A percentile compares a stretch with the other conserved stretches of the same genome.
Conservation (phyloP, 768 basidiomycete genomes). For the Leccinum pellstonianum region DNA sequence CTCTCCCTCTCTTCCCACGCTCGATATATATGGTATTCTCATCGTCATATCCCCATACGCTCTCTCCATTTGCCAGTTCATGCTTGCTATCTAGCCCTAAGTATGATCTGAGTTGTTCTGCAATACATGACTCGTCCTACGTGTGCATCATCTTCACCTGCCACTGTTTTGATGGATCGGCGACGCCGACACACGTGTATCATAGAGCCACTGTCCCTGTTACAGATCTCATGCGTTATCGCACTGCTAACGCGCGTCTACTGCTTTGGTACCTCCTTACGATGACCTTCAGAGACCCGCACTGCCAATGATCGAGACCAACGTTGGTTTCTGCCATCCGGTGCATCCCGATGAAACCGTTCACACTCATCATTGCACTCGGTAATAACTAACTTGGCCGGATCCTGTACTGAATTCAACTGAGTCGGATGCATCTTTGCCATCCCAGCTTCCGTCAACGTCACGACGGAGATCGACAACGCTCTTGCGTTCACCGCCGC, state of each 20-base stretch:
- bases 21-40: constrained; percentile 12
- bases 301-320: constrained; percentile 21
- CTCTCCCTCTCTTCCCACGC: constrained; percentile 1
- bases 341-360: constrained; percentile 17
- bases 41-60: background rate
- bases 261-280: constrained; percentile 4
- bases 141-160: background rate
- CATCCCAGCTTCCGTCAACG: constrained; percentile 11
- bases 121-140: background rate
- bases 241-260: background rate
- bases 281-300: background rate
- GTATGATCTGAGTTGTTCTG: background rate
- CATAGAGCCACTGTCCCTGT: constrained; percentile 9
- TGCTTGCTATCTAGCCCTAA: background rate
- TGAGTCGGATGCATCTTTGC: background rate
- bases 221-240: constrained; percentile 6
- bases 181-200: constrained; percentile 2
- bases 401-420: background rate
- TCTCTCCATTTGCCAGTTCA: background rate
- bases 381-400: constrained; percentile 12
- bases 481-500: background rate
- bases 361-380: constrained; percentile 7
- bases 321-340: constrained; percentile 9
- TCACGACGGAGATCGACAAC: constrained; percentile 6
- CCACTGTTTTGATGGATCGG: constrained; percentile 15